Conservation (phyloP, 768 basidiomycete species). For the Tylopilus sp. region DNA sequence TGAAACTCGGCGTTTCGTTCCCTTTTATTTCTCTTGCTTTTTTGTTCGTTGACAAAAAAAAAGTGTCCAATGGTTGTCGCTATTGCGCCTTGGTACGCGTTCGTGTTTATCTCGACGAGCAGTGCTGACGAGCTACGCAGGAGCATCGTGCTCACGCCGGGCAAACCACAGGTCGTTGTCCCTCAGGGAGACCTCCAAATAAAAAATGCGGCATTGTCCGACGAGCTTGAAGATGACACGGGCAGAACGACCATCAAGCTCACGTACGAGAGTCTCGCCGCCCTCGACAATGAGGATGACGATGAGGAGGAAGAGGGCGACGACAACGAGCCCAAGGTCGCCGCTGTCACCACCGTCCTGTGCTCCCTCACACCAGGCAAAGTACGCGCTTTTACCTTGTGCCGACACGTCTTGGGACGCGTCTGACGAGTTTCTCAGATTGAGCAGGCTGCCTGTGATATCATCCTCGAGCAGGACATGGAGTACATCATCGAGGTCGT, state of each 20-base stretch:
- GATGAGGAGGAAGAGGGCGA: conserved; percentile 46
- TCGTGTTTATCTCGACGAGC: conserved; percentile 1
- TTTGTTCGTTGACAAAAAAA: conserved; percentile 5
- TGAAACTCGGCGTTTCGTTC: conserved; percentile 20
- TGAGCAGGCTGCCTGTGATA: conserved; percentile 69
- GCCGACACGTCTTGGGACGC: conserved; percentile 1
- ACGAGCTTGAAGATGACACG: conserved; percentile 57
- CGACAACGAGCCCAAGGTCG: conserved; percentile 35
- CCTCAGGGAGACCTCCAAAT: conserved; percentile 71
- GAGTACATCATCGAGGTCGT: conserved; percentile 65
- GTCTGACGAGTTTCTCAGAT: conserved; percentile 43
- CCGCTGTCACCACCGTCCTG: conserved; percentile 53
- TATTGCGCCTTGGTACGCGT: conserved; percentile 63
- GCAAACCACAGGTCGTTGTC: conserved; percentile 51
- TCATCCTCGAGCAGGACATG: conserved; percentile 65
- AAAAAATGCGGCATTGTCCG: conserved; percentile 80
- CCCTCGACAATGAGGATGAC: conserved; percentile 38
- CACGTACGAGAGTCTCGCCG: conserved; percentile 42
- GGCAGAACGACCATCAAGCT: conserved; percentile 69
- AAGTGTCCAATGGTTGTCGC: conserved; percentile 51
- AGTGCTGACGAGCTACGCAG: conserved; percentile 34
- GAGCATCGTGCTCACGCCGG: conserved; percentile 59
- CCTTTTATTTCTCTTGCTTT: background rate
- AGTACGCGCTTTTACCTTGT: conserved; percentile 38
- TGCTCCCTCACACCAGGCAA: conserved; percentile 81